phyloP scores from a whole-genome alignment of 1,139 yeast species.

The Debaryomyces nepalensis region DNA sequence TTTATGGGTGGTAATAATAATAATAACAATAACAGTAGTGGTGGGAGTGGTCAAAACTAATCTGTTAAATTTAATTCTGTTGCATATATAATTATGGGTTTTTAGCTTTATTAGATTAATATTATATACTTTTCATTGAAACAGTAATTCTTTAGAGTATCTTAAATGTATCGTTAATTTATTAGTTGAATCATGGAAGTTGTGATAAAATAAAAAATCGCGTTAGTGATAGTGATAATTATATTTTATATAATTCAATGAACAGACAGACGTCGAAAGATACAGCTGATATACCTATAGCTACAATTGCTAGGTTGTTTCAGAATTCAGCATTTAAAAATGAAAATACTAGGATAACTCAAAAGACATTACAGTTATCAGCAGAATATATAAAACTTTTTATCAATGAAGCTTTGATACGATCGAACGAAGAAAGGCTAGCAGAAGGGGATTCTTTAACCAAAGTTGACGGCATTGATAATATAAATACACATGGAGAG shows the following conservation, averaged over 20 bases:
- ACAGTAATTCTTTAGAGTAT: no score
- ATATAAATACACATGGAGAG: constrained; percentile 21
- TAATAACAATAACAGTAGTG: constrained; percentile 9
- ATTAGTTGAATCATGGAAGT: no score
- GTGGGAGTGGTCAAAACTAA: constrained; percentile 5
- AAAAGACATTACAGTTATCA: constrained; percentile 52
- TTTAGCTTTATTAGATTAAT: constrained; percentile 4
- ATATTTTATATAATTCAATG: no score
- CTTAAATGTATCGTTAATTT: no score
- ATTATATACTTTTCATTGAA: neutral
- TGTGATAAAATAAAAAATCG: neutral
- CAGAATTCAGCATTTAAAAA: constrained; percentile 56
- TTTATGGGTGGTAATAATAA: constrained; percentile 49
- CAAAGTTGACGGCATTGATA: constrained; percentile 41
- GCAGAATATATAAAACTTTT: constrained; percentile 64
- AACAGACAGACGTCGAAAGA: no score
- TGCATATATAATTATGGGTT: constrained; percentile 9
- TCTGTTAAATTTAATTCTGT: constrained; percentile 10
- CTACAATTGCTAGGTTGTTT: constrained; percentile 59
- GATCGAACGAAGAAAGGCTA: constrained; percentile 60
- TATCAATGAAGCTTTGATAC: constrained; percentile 62
- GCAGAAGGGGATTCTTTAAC: constrained; percentile 33
- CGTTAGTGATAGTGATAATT: no score
- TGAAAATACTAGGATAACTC: constrained; percentile 52
- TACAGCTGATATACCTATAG: constrained; percentile 31